Conservation (phyloP, 2,329 filamentous ascomycete genomes). For the Coniochaeta hoffmannii region DNA sequence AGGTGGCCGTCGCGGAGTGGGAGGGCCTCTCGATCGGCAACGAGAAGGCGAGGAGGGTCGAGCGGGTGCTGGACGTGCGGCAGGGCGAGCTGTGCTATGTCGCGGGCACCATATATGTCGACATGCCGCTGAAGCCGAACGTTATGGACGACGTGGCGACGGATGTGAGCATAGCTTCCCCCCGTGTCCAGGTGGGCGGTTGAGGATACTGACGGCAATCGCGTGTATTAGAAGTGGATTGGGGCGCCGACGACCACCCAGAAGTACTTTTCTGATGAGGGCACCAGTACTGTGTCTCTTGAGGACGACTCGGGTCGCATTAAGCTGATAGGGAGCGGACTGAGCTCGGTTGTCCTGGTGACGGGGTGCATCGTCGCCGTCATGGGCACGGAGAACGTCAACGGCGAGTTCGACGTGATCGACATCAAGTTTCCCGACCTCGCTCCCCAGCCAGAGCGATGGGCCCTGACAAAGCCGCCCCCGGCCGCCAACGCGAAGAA, state of each 20-base stretch:
- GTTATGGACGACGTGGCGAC: conserved; percentile 92
- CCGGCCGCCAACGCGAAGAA: conserved; percentile 23
- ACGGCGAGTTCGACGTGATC: conserved; percentile 88
- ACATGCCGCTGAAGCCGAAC: conserved; percentile 92
- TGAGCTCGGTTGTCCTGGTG: conserved; percentile 66
- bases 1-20: conserved; percentile 70
- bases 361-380: conserved; percentile 94
- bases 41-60: conserved; percentile 66
- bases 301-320: conserved; percentile 94
- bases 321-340: conserved; percentile 62
- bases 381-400: conserved; percentile 84
- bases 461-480: conserved; percentile 55
- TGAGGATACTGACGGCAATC: background rate
- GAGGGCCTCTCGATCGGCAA: conserved; percentile 68
- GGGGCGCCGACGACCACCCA: conserved; percentile 68
- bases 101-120: conserved; percentile 90
- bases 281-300: conserved; percentile 67
- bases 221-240: conserved; percentile 65
- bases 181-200: too few relatives aligned
- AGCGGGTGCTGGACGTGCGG: conserved; percentile 87
- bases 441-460: conserved; percentile 71
- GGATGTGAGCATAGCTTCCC: conserved; percentile 63
- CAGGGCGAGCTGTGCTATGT: conserved; percentile 97
- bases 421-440: conserved; percentile 86
- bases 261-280: conserved; percentile 64